phyloP scores from a whole-genome alignment of 192 early-diverging fungal genomes.

The Entomortierella parvispora region DNA sequence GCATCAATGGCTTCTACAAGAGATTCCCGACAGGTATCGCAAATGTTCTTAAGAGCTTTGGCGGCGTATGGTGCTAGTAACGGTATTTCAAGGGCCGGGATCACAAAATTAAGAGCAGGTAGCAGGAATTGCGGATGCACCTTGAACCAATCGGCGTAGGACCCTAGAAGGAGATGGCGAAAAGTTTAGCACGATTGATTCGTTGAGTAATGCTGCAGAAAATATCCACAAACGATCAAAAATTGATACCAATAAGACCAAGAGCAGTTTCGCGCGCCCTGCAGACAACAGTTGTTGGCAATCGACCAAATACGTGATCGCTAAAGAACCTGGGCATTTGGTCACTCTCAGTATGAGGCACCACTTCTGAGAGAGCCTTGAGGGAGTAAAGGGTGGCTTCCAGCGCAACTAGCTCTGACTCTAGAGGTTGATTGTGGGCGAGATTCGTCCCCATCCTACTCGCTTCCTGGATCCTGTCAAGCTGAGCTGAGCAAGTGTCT shows the following conservation, averaged over 20 bases:
- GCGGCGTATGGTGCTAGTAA: constrained; percentile 68
- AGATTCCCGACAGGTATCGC: constrained; percentile 75
- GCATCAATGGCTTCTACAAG: constrained; percentile 65
- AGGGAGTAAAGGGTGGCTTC: constrained; percentile 75
- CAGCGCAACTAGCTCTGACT: constrained; percentile 33
- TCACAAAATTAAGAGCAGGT: constrained; percentile 69
- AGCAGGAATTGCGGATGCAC: constrained; percentile 67
- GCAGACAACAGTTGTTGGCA: constrained; percentile 51
- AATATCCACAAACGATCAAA: too few species aligned
- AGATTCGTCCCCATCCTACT: constrained; percentile 27
- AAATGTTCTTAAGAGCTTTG: constrained; percentile 72
- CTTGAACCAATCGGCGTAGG: constrained; percentile 77
- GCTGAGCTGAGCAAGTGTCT: constrained; percentile 31
- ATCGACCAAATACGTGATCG: constrained; percentile 59
- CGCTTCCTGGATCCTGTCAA: constrained; percentile 32
- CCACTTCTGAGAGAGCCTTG: constrained; percentile 72
- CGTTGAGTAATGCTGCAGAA: too few species aligned
- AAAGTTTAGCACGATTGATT: constrained; percentile 31
- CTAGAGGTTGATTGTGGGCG: constrained; percentile 18
- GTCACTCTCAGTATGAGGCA: constrained; percentile 58
- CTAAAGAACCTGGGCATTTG: constrained; percentile 72
- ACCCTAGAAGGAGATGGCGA: constrained; percentile 58
- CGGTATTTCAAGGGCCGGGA: constrained; percentile 66
- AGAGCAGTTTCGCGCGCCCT: constrained; percentile 60
- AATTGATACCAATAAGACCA: constrained; percentile 59